Conservation (phyloP, 225 moss, liverwort and hornwort genomes). For the Pleurozium schreberi region DNA sequence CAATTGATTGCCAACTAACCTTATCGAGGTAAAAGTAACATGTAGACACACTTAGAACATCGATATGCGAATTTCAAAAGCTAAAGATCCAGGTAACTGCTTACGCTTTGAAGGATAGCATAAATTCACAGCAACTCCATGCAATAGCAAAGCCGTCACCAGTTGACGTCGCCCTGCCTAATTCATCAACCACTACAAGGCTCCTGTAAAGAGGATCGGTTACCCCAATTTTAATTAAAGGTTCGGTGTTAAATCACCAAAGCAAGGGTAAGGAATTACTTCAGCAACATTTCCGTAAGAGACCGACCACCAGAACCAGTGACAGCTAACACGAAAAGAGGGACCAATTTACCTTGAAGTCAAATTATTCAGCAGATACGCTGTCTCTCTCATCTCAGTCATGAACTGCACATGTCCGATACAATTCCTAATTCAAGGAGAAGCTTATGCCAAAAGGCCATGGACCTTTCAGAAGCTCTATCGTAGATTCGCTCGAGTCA, state of each 20-base stretch:
- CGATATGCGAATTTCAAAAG: neutral
- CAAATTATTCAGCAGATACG: slow-evolving; percentile 68
- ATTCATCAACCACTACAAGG: slow-evolving; percentile 79
- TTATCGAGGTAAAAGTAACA: neutral
- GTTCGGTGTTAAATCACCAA: neutral
- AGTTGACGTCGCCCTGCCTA: slow-evolving; percentile 86
- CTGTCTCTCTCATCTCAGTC: slow-evolving; percentile 98
- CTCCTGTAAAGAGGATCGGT: slow-evolving; percentile 37
- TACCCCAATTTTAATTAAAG: neutral
- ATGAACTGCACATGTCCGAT: slow-evolving; percentile 57
- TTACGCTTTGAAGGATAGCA: slow-evolving; percentile 75
- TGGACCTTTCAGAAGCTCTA: neutral
- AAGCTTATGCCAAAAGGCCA: neutral
- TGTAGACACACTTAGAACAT: neutral
- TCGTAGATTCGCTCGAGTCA: neutral
- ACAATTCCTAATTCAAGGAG: neutral
- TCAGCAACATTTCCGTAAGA: neutral
- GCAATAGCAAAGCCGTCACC: slow-evolving; percentile 87
- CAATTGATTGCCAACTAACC: neutral
- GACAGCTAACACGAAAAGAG: neutral
- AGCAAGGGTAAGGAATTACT: neutral
- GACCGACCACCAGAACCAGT: neutral
- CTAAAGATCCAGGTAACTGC: slow-evolving; percentile 1
- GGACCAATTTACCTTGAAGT: slow-evolving; percentile 47
- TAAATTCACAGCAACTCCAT: slow-evolving; percentile 91